These are phyloP conservation scores for Aspergillus steynii DNA, from an alignment of 495 filamentous ascomycete species.

Conservation along the genomic window DNA sequence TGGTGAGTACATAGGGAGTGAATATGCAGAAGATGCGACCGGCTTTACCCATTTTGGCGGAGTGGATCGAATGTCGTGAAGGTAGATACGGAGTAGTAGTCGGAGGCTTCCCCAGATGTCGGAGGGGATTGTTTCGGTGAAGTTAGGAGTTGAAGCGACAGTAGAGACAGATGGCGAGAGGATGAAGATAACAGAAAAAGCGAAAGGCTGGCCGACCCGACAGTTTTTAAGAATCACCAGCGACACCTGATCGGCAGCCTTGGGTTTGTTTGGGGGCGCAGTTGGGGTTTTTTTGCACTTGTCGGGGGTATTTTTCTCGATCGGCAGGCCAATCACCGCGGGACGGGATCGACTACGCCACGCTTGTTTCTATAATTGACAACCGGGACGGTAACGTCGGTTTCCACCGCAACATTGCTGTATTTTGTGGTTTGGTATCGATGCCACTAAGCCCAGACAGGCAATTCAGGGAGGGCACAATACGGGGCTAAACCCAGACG, in stretches of 20 bases:
- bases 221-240: neutral
- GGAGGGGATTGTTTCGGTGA: no score
- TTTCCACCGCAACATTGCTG: conserved; percentile 6
- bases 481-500: conserved; percentile 11
- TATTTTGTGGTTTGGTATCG: no score
- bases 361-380: conserved; percentile 14
- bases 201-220: neutral
- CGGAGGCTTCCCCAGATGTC: neutral
- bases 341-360: conserved; percentile 6
- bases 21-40: conserved; percentile 80
- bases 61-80: neutral
- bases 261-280: neutral
- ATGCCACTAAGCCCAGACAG: no score
- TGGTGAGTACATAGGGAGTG: conserved; percentile 72
- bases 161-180: neutral
- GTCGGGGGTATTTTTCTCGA: neutral
- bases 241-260: neutral
- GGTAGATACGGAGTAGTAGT: neutral
- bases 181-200: neutral
- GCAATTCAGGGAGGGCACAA: neutral
- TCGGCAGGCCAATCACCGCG: conserved; percentile 8
- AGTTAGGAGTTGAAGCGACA: neutral
- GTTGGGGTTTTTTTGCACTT: neutral
- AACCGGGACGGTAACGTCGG: neutral
- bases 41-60: conserved; percentile 63